phyloP scores from a whole-genome alignment of 1,139 yeast species.

The Suhomyces ambrosiae region DNA sequence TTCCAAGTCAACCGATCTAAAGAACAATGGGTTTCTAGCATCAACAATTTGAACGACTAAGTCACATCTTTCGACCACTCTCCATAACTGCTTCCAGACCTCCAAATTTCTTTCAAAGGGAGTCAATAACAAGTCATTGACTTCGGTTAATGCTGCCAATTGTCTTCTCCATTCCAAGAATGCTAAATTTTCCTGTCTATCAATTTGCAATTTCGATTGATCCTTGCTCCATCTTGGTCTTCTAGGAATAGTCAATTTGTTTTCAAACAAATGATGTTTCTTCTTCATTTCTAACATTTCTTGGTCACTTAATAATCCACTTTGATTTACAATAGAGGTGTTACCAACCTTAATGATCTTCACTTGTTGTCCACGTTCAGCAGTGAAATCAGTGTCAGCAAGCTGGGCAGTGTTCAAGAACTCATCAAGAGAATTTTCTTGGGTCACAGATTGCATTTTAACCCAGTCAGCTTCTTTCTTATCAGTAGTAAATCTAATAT shows the following conservation, averaged over 20 bases:
- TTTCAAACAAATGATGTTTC: conserved; percentile 73
- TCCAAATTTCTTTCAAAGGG: conserved; percentile 97
- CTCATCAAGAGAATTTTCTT: conserved; percentile 91
- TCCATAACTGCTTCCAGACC: conserved; percentile 98
- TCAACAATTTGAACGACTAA: conserved; percentile 96
- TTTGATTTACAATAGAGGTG: conserved; percentile 50
- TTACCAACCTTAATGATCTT: conserved; percentile 79
- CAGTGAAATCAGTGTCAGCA: conserved; percentile 95
- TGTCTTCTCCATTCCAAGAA: conserved; percentile 93
- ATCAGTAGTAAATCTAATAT: conserved; percentile 79
- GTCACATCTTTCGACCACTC: conserved; percentile 95
- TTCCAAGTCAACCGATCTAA: conserved; percentile 88
- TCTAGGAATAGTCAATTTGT: conserved; percentile 88
- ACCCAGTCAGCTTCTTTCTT: conserved; percentile 88
- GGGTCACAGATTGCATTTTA: conserved; percentile 88
- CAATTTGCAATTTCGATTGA: conserved; percentile 77
- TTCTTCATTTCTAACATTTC: conserved; percentile 65
- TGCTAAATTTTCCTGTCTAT: conserved; percentile 85
- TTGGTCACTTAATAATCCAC: conserved; percentile 60
- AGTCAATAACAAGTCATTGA: conserved; percentile 79
- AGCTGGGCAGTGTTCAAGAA: conserved; percentile 92
- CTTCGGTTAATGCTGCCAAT: conserved; percentile 81
- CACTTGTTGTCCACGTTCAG: conserved; percentile 82
- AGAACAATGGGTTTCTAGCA: conserved; percentile 90
- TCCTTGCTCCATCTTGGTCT: conserved; percentile 82